Evolutionary conservation across 2,329 filamentous ascomycete species (phyloP).

Genomic region (Davidsoniella australis): DNA sequence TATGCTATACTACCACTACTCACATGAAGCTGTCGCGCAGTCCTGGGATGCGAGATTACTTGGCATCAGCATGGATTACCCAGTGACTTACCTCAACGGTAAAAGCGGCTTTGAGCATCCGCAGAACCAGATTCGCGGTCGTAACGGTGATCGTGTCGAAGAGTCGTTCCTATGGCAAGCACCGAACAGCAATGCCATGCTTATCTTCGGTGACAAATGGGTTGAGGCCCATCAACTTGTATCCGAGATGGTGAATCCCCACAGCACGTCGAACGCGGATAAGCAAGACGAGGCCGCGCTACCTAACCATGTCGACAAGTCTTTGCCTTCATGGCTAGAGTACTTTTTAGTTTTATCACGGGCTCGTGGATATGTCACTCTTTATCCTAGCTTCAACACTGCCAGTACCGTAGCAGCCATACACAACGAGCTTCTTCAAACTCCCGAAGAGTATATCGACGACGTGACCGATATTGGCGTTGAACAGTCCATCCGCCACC

Average conservation of each 20-base stretch:
- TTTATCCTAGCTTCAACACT: constrained; percentile 53
- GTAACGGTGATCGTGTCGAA: constrained; percentile 19
- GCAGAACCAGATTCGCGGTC: constrained; percentile 15
- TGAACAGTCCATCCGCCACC: neutral
- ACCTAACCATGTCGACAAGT: constrained; percentile 46
- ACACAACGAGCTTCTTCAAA: constrained; percentile 56
- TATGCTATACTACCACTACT: constrained; percentile 63
- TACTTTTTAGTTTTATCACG: constrained; percentile 61
- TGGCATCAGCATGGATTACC: constrained; percentile 66
- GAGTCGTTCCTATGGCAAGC: constrained; percentile 66
- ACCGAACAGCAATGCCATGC: constrained; percentile 62
- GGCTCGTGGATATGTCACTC: constrained; percentile 56
- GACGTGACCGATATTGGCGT: constrained; percentile 13
- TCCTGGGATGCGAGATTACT: constrained; percentile 41
- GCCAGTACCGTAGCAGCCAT: constrained; percentile 46
- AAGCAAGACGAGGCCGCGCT: constrained; percentile 17
- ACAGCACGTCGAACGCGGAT: constrained; percentile 27
- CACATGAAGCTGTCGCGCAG: constrained; percentile 27
- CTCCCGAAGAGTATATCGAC: constrained; percentile 49
- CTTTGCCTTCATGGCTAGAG: constrained; percentile 61
- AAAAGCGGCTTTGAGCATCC: constrained; percentile 35
- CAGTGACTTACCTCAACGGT: constrained; percentile 45
- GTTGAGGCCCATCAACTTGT: constrained; percentile 68
- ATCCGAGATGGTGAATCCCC: constrained; percentile 30
- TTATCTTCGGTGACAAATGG: constrained; percentile 81